These are phyloP conservation scores for Hymenoscyphus albidus DNA, from an alignment of 2,329 filamentous ascomycete species.

Conservation along the genomic window DNA sequence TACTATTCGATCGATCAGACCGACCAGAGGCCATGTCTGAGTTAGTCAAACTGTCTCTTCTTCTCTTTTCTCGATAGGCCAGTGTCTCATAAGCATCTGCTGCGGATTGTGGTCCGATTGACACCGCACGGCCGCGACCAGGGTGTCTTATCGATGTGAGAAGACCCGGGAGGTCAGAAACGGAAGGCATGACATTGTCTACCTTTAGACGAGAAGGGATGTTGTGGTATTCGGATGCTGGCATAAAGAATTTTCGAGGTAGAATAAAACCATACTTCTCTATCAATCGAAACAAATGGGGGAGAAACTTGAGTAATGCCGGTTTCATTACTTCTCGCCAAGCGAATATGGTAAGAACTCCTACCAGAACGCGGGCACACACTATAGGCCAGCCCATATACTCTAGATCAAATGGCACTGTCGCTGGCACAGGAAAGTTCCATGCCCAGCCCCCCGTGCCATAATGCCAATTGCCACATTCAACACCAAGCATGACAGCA, in stretches of 20 bases:
- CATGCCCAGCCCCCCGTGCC: constrained; percentile 41
- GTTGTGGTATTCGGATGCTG: constrained; percentile 83
- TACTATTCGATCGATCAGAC: constrained; percentile 16
- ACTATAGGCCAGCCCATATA: constrained; percentile 64
- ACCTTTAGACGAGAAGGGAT: constrained; percentile 70
- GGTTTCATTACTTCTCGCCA: constrained; percentile 93
- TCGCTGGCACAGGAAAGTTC: constrained; percentile 50
- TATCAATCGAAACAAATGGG: constrained; percentile 81
- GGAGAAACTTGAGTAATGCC: constrained; percentile 68
- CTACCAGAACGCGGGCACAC: constrained; percentile 66
- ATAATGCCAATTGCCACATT: constrained; percentile 81
- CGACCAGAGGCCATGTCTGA: constrained; percentile 12
- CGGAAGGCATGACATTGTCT: constrained; percentile 85
- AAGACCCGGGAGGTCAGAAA: constrained; percentile 81
- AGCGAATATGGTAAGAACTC: constrained; percentile 77
- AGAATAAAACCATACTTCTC: constrained; percentile 75
- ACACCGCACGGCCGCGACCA: constrained; percentile 73
- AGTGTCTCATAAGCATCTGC: constrained; percentile 95
- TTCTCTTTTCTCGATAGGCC: constrained; percentile 75
- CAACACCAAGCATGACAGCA: constrained; percentile 81
- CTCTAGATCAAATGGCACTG: constrained; percentile 61
- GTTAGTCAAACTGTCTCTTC: constrained; percentile 51
- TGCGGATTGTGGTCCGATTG: constrained; percentile 89
- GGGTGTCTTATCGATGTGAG: constrained; percentile 79
- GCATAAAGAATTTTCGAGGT: constrained; percentile 85